These are phyloP conservation scores for Hyphopichia pseudoburtonii DNA, from an alignment of 1,139 yeast species.

Conservation along the genomic window DNA sequence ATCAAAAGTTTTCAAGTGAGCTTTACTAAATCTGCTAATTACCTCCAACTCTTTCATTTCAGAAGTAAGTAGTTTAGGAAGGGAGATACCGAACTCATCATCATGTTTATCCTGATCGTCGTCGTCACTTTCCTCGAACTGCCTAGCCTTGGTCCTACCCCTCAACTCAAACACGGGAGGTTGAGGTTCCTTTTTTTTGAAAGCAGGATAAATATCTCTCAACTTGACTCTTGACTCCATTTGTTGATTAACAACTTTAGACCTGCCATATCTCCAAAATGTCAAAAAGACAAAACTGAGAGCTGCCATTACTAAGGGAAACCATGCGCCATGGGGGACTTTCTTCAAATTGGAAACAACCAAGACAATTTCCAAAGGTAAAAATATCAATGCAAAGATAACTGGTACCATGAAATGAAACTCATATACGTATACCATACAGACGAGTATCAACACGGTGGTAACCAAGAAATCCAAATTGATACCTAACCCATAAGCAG, in stretches of 20 bases:
- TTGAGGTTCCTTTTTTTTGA: constrained; percentile 16
- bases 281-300: constrained; percentile 29
- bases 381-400: constrained; percentile 37
- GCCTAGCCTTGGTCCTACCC: constrained; percentile 2
- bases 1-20: constrained; percentile 23
- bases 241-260: constrained; percentile 39
- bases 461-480: constrained; percentile 56
- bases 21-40: constrained; percentile 17
- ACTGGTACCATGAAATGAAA: constrained; percentile 33
- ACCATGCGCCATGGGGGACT: constrained; percentile 61
- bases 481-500: constrained; percentile 62
- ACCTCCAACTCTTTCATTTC: constrained; percentile 10
- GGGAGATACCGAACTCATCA: not conserved
- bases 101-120: not conserved
- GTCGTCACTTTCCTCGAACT: constrained; percentile 3
- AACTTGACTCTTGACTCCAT: constrained; percentile 28
- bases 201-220: constrained; percentile 25
- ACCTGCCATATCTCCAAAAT: constrained; percentile 51
- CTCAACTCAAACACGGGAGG: constrained; percentile 21
- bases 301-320: constrained; percentile 47
- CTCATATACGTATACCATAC: constrained; percentile 48
- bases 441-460: constrained; percentile 42
- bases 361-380: constrained; percentile 46
- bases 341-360: constrained; percentile 50
- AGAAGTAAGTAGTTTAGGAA: constrained; percentile 3